Base-by-base conservation (phyloP, 345 rosid genomes). In the Salix udensis region DNA sequence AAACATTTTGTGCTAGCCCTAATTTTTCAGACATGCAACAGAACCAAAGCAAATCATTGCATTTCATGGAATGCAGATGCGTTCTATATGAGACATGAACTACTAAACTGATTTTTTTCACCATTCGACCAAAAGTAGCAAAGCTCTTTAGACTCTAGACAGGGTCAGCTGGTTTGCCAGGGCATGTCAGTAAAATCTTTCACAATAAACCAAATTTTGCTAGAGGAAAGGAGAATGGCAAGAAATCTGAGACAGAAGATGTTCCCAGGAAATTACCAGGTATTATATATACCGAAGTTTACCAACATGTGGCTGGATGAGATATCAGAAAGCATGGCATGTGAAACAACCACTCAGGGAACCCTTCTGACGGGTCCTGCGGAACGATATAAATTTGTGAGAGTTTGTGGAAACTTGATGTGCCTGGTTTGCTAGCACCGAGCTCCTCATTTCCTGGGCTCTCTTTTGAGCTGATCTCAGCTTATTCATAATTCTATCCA, bases 401-500 rank as follows among this genome's bases (percentile, higher is more conserved):
- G 90, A 80, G 78, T 85, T 77, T 77, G 74, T 75, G 79, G 91
- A 79, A 77, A 78, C 87, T 77, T 84, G 87, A 69, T 79, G 81
- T 44, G 84, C 77, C 74, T 85, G 85, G 84, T 82, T 85, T 58
- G 93, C 80, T 80, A 87, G 78, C n/a, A 86, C 88, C 0, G 92
- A 89, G 81, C 89, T 89, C 81, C 99, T 84, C 99, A 96, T 91
- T 71, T 87, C 92, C 71, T 93, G 92, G n/a, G 98, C 98, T 88
- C 80, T 93, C 89, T 90, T 93, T 79, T 93, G 97, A 71, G 99
- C 96, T 72, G 92, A 87, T 83, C 82, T 88, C 74, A 96, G 89
- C 83, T 91, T 96, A 75, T 87, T 91, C 99, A 92, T 91, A 71
- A 96, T 96, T 81, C 88, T 96, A 76, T 91, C 97, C 95, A 93